phyloP scores from a whole-genome alignment of 345 rosid species.

The Boechera retrofracta region DNA sequence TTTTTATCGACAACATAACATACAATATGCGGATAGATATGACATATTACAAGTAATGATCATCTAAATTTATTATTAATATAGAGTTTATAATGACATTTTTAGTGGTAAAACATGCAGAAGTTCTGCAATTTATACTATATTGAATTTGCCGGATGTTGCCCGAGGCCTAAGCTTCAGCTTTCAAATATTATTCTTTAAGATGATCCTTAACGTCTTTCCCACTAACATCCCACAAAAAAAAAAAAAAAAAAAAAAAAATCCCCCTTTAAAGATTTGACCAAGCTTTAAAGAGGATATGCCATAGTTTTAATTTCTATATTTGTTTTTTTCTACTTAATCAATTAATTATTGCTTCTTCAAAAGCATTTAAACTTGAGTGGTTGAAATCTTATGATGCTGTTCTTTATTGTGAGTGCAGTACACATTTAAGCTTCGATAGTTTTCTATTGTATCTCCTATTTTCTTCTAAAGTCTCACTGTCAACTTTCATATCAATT shows the following conservation, averaged over 20 bases:
- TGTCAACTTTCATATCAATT: conserved; percentile 42
- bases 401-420: conserved; percentile 42
- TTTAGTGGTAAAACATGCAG: not conserved
- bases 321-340: conserved; percentile 12
- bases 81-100: not conserved
- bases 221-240: not conserved
- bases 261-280: not conserved
- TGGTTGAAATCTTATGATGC: conserved; percentile 44
- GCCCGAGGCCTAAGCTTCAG: not conserved
- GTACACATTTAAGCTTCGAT: conserved; percentile 38
- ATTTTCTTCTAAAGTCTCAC: conserved; percentile 11
- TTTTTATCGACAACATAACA: not conserved
- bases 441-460: conserved; percentile 18
- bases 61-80: not conserved
- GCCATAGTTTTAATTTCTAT: conserved; percentile 16
- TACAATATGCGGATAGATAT: too few species aligned
- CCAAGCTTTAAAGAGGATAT: conserved; percentile 31
- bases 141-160: conserved; percentile 11
- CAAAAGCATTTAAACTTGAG: conserved; percentile 44
- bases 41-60: not conserved
- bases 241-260: not conserved
- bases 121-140: conserved; percentile 1
- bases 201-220: conserved; percentile 17
- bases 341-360: conserved; percentile 35
- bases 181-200: not conserved